These are phyloP conservation scores for Acaromyces ingoldii DNA, from an alignment of 1,284 basidiomycete genomes.

Conservation along the genomic window DNA sequence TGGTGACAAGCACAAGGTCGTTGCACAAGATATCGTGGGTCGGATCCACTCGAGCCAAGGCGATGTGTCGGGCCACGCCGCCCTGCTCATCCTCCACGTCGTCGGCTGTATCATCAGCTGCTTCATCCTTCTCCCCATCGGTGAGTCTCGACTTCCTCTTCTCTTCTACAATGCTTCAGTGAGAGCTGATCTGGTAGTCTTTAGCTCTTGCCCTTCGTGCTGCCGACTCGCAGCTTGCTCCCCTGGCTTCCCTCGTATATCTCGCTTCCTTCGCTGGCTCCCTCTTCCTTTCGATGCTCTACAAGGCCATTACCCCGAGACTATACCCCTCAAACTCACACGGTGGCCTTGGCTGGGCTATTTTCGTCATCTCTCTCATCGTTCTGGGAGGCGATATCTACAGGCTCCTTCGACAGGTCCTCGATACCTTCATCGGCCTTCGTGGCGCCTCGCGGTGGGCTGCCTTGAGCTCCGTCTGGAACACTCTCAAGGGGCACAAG, in stretches of 20 bases:
- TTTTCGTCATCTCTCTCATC: conserved; percentile 33
- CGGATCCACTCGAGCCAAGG: conserved; percentile 9
- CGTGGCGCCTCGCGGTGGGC: not conserved
- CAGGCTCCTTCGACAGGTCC: conserved; percentile 11
- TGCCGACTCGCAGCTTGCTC: conserved; percentile 32
- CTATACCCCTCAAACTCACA: conserved; percentile 42
- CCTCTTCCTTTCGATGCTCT: conserved; percentile 32
- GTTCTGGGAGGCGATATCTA: conserved; percentile 31
- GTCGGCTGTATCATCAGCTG: conserved; percentile 31
- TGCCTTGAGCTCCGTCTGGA: conserved; percentile 5
- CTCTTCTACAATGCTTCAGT: not conserved
- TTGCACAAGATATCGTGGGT: conserved; percentile 27
- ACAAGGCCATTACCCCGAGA: conserved; percentile 38
- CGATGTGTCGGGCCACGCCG: conserved; percentile 21
- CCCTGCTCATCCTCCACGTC: conserved; percentile 23
- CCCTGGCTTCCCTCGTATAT: conserved; percentile 31
- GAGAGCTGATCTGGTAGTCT: not conserved
- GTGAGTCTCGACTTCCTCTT: not conserved
- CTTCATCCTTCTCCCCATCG: conserved; percentile 38
- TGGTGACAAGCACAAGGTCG: conserved; percentile 10
- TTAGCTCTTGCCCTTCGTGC: conserved; percentile 32
- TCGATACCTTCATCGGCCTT: conserved; percentile 4
- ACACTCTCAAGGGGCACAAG: not conserved
- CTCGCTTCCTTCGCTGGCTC: conserved; percentile 23
- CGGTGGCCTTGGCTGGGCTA: conserved; percentile 29